These are phyloP conservation scores for Pyrenopolyporus hunteri DNA, from an alignment of 495 filamentous ascomycete genomes.

Conservation along the genomic window DNA sequence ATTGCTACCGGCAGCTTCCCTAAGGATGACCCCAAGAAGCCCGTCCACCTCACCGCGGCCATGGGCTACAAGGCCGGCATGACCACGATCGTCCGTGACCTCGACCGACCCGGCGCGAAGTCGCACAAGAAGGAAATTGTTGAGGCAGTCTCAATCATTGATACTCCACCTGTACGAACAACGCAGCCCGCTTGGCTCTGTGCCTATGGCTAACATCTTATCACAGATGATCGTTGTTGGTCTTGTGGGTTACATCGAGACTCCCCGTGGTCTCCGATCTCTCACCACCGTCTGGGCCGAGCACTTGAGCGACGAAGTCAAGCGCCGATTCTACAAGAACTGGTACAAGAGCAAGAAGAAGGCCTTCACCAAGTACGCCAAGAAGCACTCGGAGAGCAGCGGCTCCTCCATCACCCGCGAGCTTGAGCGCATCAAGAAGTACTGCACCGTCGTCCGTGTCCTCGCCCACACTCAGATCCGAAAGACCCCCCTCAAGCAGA, in stretches of 20 bases:
- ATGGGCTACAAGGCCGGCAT: conserved; percentile 99
- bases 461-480: conserved; percentile 99
- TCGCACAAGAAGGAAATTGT: conserved; percentile 99
- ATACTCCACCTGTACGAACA: conserved; percentile 96
- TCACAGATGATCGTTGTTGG: conserved; percentile 96
- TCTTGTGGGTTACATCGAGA: conserved; percentile 99
- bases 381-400: conserved; percentile 94
- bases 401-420: conserved; percentile 91
- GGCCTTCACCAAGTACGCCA: conserved; percentile 99
- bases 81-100: conserved; percentile 99
- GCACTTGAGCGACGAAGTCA: conserved; percentile 97
- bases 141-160: conserved; percentile 98
- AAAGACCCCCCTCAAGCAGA: conserved; percentile 99
- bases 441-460: conserved; percentile 99
- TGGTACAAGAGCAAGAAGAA: conserved; percentile 99
- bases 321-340: conserved; percentile 99
- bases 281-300: conserved; percentile 99
- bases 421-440: conserved; percentile 99
- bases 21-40: conserved; percentile 99
- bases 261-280: conserved; percentile 98
- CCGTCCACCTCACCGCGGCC: conserved; percentile 96
- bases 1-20: conserved; percentile 69
- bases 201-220: conserved; percentile 66
- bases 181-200: conserved; percentile 68
- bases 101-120: conserved; percentile 99